Evolutionary conservation across 192 early-diverging fungal genomes (phyloP).

Genomic region (Coemansia biformis): DNA sequence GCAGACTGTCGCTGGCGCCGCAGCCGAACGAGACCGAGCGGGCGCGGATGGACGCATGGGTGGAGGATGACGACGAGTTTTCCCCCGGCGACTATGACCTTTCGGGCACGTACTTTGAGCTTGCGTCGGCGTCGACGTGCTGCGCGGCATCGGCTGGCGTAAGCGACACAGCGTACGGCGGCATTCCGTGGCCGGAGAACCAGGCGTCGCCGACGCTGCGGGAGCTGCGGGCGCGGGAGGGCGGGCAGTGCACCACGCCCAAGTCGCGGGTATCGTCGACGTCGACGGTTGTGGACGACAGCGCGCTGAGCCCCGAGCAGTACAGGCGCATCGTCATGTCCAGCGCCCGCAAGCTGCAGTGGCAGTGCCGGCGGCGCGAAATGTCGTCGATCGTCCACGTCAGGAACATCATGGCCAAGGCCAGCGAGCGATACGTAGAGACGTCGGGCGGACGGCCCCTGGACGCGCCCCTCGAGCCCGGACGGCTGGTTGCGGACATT

Average conservation of each 20-base stretch:
- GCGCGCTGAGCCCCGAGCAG: slow-evolving; percentile 29
- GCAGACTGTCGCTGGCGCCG: slow-evolving; percentile 16
- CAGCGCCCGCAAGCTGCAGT: slow-evolving; percentile 47
- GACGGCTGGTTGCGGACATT: slow-evolving; percentile 19
- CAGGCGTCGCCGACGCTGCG: background rate
- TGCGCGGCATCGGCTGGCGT: background rate
- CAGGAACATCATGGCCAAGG: slow-evolving; percentile 34
- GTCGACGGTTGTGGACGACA: slow-evolving; percentile 36
- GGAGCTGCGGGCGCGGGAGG: no score
- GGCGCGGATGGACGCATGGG: slow-evolving; percentile 44
- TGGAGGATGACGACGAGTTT: slow-evolving; percentile 44
- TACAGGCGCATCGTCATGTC: slow-evolving; percentile 27
- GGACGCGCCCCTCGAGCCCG: slow-evolving; percentile 12
- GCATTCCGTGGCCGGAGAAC: background rate
- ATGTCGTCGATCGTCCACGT: slow-evolving; percentile 41
- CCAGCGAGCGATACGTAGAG: slow-evolving; percentile 29
- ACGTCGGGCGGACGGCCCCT: slow-evolving; percentile 28
- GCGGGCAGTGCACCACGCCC: slow-evolving; percentile 10
- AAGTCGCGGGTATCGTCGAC: slow-evolving; percentile 33
- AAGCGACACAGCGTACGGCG: background rate
- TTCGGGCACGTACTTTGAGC: slow-evolving; percentile 38
- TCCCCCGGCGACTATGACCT: slow-evolving; percentile 36
- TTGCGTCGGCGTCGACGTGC: slow-evolving; percentile 4
- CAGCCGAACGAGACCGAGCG: slow-evolving; percentile 28
- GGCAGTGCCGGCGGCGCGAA: slow-evolving; percentile 12